Evolutionary conservation across 106 monocot species (phyloP).

Genomic region (Acorus gramineus): DNA sequence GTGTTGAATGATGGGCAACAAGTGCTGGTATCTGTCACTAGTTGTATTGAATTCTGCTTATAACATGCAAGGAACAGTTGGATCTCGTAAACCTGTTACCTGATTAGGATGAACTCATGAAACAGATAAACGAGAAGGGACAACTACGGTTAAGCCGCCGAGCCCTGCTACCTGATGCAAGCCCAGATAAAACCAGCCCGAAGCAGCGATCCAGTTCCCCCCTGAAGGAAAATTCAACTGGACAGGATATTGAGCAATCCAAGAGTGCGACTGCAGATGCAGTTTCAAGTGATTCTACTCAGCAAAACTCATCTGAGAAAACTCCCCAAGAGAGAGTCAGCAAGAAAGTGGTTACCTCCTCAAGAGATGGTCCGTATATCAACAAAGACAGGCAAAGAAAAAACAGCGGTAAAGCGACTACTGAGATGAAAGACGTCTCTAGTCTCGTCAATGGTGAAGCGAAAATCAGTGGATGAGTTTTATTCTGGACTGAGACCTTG

Average conservation of each 20-base stretch:
- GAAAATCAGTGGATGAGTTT: conserved; percentile 5
- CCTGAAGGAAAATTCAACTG: conserved; percentile 18
- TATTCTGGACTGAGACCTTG: no score
- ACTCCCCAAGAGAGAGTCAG: conserved; percentile 10
- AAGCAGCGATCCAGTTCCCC: conserved; percentile 20
- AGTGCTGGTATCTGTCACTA: no score
- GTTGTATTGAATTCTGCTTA: no score
- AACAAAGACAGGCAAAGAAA: conserved; percentile 27
- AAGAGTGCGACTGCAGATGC: conserved; percentile 7
- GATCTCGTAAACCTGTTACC: neutral
- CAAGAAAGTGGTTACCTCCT: conserved; percentile 11
- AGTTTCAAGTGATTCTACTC: conserved; percentile 9
- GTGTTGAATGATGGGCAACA: no score
- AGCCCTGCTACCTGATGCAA: conserved; percentile 66
- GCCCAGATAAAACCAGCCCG: conserved; percentile 12
- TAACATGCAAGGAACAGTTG: no score
- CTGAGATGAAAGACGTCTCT: conserved; percentile 12
- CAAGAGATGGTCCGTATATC: conserved; percentile 13
- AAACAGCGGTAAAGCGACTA: conserved; percentile 7
- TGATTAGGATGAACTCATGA: neutral
- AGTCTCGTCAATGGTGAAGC: conserved; percentile 21
- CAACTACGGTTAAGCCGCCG: conserved; percentile 75
- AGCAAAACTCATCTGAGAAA: conserved; percentile 18
- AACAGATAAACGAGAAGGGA: conserved; percentile 89
- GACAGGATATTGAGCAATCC: conserved; percentile 1